phyloP scores from a whole-genome alignment of 805 yeast genomes.

The Pichia deserticola region DNA sequence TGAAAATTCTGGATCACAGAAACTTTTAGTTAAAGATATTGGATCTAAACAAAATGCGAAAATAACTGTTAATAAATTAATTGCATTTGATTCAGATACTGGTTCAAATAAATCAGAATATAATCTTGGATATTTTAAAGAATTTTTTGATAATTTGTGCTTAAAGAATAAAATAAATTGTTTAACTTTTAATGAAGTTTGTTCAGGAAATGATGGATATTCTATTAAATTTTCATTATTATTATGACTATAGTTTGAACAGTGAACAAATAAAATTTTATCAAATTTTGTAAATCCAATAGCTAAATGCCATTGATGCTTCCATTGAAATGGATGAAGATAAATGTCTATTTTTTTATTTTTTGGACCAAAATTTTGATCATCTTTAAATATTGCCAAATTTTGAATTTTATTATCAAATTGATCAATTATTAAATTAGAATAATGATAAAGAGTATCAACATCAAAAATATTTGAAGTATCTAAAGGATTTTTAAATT shows the following conservation, averaged over 20 bases:
- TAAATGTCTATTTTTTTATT: conserved; percentile 13
- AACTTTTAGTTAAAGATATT: conserved; percentile 11
- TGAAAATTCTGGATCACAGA: conserved; percentile 17
- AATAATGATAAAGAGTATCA: conserved; percentile 25
- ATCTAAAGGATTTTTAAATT: neutral
- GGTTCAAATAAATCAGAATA: conserved; percentile 21
- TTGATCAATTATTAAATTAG: conserved; percentile 23
- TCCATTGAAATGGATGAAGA: conserved; percentile 27
- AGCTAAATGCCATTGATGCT: conserved; percentile 29
- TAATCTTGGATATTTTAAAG: conserved; percentile 21
- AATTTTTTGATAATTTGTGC: conserved; percentile 21
- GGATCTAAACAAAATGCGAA: conserved; percentile 24
- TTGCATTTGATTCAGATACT: conserved; percentile 19
- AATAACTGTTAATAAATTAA: conserved; percentile 24
- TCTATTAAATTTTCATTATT: neutral
- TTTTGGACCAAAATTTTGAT: conserved; percentile 24
- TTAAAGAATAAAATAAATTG: conserved; percentile 23
- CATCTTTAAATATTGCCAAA: conserved; percentile 19
- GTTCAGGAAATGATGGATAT: conserved; percentile 17
- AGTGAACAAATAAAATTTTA: conserved; percentile 23
- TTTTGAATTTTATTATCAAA: conserved; percentile 10
- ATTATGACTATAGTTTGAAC: conserved; percentile 13
- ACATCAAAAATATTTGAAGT: neutral
- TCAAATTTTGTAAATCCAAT: conserved; percentile 21
- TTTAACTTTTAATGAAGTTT: conserved; percentile 21